Base-by-base conservation (phyloP, 768 basidiomycete genomes). In the Nevesoporus exiguus region DNA sequence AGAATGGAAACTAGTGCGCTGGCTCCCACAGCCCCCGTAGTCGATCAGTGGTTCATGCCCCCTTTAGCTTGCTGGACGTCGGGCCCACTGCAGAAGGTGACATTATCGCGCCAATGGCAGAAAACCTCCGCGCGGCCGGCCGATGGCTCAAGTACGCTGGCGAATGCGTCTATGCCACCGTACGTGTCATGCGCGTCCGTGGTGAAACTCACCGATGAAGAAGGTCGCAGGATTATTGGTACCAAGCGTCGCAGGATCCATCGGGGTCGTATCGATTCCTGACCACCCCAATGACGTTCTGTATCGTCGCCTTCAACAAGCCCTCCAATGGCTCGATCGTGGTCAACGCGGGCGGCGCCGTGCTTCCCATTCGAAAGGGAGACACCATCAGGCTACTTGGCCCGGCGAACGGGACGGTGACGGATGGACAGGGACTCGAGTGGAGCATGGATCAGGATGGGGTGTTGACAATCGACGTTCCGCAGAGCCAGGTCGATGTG, bases 1-100 rank as follows among this genome's bases (percentile, higher is more conserved):
- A 84, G 71, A 81, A 81, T 52, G 83, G 84, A 14, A 83, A 85
- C 61, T 84, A 76, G 80, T 80, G 57, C 61, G 78, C 61, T 7
- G 2, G 3, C 19, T 43, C 24, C 11, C 24, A 33, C n/a, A 25
- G n/a, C n/a, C 10, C 47, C 43, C 17, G 24, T 13, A 13, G 13
- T 25, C 27, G 10, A 17, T 29, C 9, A 1, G 2, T 45, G 10
- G 36, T 49, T 47, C 22, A 63, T 24, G 7, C 13, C 7, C 7
- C 27, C 5, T 22, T 11, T 47, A 81, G 80, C 56, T 68, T 83
- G 24, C 61, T 83, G 3, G 77, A 83, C 36, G 60, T 83, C n/a
- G 80, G 82, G 0, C 82, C 82, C 0, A 80, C 73, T 2, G 80
- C 79, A 1, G 80, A 81, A 47, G 82, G 82, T 0, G 73, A 75